phyloP scores from a whole-genome alignment of 2,329 filamentous ascomycete species.

The Verticillium zaregamsianum region DNA sequence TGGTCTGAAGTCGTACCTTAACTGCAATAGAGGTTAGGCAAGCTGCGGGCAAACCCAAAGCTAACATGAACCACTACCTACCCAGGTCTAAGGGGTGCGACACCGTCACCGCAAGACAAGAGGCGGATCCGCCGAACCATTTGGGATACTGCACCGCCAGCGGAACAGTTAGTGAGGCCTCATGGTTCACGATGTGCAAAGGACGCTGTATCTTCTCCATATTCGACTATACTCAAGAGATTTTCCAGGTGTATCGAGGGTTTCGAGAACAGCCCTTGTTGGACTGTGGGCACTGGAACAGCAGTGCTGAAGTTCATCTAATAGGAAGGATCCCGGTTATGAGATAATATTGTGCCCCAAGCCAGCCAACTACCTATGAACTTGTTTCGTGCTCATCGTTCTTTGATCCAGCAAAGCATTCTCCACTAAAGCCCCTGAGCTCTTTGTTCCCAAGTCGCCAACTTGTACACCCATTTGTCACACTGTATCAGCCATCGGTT shows the following conservation, averaged over 20 bases:
- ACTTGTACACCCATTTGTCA: neutral
- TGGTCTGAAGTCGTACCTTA: neutral
- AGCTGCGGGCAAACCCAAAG: too few species aligned
- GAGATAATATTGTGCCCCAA: too few species aligned
- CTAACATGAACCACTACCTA: neutral
- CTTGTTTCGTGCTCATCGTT: too few species aligned
- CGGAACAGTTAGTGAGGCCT: neutral
- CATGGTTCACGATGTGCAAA: neutral
- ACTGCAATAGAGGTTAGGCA: neutral
- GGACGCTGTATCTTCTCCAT: neutral
- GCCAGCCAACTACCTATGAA: too few species aligned
- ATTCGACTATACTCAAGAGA: too few species aligned
- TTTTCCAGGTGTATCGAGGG: neutral
- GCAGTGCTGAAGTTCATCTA: too few species aligned
- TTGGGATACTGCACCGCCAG: neutral
- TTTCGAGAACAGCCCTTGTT: neutral
- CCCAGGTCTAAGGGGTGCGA: neutral
- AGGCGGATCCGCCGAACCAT: constrained; percentile 1
- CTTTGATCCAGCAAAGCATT: too few species aligned
- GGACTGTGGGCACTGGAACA: too few species aligned
- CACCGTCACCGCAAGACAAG: neutral
- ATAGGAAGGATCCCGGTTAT: too few species aligned
- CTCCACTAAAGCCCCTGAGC: too few species aligned
- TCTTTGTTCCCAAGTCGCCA: neutral
- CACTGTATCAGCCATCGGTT: neutral